Evolutionary conservation across 2,329 filamentous ascomycete species (phyloP).

Genomic region (Nemania diffusa): DNA sequence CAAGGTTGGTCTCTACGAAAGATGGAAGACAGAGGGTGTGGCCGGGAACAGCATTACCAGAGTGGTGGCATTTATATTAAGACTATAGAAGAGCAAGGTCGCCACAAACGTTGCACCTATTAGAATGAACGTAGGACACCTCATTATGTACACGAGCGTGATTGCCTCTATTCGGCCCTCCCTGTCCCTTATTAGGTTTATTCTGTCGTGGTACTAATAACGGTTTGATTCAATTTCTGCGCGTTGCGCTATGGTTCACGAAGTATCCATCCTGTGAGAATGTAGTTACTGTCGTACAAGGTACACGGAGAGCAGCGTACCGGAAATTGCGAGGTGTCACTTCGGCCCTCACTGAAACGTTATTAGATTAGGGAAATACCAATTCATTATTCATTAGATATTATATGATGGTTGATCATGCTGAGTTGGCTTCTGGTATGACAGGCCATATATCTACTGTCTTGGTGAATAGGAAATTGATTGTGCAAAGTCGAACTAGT

Average conservation of each 20-base stretch:
- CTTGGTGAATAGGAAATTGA: no score
- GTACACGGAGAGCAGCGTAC: conserved; percentile 21
- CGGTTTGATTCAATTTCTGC: conserved; percentile 26
- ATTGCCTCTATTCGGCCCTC: neutral
- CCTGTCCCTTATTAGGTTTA: conserved; percentile 3
- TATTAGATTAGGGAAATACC: neutral
- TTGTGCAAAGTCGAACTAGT: no score
- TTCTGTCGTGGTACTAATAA: conserved; percentile 33
- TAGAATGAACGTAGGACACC: conserved; percentile 11
- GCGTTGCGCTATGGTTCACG: conserved; percentile 19
- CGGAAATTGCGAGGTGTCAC: conserved; percentile 45
- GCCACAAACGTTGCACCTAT: conserved; percentile 4
- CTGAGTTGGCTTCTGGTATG: no score
- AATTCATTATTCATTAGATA: no score
- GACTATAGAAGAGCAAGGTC: neutral
- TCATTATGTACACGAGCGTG: conserved; percentile 12
- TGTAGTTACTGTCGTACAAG: conserved; percentile 38
- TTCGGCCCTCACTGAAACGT: conserved; percentile 41
- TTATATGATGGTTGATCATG: no score
- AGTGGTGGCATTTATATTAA: conserved; percentile 17
- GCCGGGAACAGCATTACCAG: neutral
- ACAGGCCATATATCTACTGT: no score
- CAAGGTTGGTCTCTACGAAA: neutral
- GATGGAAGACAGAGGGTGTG: neutral
- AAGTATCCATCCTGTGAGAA: conserved; percentile 32